Percentiles rank a stretch among this genome's conserved stretches.
These are phyloP conservation scores for Quercus glauca DNA, from an alignment of 306 rosid genomes.

Conservation along the genomic window DNA sequence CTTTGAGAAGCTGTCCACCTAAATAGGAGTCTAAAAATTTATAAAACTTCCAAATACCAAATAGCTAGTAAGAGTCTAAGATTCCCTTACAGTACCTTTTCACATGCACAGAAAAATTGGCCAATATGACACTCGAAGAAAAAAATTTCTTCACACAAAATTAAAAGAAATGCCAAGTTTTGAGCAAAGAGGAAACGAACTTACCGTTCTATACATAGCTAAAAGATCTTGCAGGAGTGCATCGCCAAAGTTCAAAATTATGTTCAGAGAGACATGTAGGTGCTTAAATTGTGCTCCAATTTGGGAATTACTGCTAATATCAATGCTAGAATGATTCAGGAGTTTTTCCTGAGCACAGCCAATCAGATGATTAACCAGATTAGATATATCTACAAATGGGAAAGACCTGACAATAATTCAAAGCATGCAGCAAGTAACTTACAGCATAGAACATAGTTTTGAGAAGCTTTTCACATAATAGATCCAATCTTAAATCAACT, in stretches of 20 bases:
- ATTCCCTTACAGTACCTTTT: too few species aligned
- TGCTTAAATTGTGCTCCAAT: slow-evolving; percentile 44
- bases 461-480: slow-evolving; percentile 45
- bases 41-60: too few species aligned
- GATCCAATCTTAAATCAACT: slow-evolving; percentile 46
- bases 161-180: background rate
- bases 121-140: too few species aligned
- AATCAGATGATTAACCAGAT: slow-evolving; percentile 12
- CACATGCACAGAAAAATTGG: too few species aligned
- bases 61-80: too few species aligned
- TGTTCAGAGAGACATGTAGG: slow-evolving; percentile 36
- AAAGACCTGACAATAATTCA: background rate
- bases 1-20: too few species aligned
- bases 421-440: slow-evolving; percentile 31
- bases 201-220: slow-evolving; percentile 74
- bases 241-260: slow-evolving; percentile 53
- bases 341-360: slow-evolving; percentile 54
- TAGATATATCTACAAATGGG: slow-evolving; percentile 5
- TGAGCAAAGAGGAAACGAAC: slow-evolving; percentile 18
- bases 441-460: slow-evolving; percentile 51
- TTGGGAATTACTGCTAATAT: slow-evolving; percentile 14
- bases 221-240: too few species aligned
- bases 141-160: background rate
- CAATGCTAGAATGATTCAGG: slow-evolving; percentile 34
- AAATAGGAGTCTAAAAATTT: too few species aligned